phyloP scores from a whole-genome alignment of 768 basidiomycete genomes.

The Boletus tomentosulus region DNA sequence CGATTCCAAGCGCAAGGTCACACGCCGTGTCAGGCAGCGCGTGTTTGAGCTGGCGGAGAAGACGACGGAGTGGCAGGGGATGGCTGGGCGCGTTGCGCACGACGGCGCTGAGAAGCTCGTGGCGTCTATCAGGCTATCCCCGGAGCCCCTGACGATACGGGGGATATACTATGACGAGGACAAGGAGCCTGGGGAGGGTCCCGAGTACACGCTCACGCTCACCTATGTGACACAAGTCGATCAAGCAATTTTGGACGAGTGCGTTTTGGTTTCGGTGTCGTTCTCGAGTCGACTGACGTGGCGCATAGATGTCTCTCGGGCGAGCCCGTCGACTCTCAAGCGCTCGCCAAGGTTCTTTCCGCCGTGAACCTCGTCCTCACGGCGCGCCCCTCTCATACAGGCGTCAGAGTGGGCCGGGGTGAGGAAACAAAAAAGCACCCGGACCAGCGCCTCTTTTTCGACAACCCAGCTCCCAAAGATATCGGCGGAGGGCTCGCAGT shows the following conservation, averaged over 20 bases:
- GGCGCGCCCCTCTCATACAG: conserved; percentile 37
- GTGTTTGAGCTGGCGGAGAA: conserved; percentile 45
- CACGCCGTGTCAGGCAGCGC: conserved; percentile 36
- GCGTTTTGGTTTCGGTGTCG: conserved; percentile 17
- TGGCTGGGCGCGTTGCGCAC: conserved; percentile 41
- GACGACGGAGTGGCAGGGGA: conserved; percentile 37
- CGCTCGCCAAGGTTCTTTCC: conserved; percentile 47
- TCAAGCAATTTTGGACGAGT: conserved; percentile 2
- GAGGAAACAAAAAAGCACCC: conserved; percentile 25
- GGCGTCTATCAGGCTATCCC: conserved; percentile 34
- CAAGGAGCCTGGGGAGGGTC: conserved; percentile 25
- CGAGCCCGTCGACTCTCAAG: conserved; percentile 48
- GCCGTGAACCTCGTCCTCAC: conserved; percentile 47
- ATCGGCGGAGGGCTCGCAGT: conserved; percentile 52
- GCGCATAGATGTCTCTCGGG: conserved; percentile 54
- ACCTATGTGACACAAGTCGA: conserved; percentile 39
- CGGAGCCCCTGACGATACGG: conserved; percentile 36
- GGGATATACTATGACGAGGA: conserved; percentile 39
- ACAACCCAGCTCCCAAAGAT: conserved; percentile 25
- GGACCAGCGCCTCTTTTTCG: conserved; percentile 40
- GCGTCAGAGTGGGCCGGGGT: conserved; percentile 47
- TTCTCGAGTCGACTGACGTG: too few species aligned
- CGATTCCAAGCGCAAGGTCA: conserved; percentile 14
- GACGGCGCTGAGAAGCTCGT: conserved; percentile 43
- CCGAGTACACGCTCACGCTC: conserved; percentile 39